These are phyloP conservation scores for Auricularia cornea DNA, from an alignment of 768 basidiomycete species.

Conservation along the genomic window DNA sequence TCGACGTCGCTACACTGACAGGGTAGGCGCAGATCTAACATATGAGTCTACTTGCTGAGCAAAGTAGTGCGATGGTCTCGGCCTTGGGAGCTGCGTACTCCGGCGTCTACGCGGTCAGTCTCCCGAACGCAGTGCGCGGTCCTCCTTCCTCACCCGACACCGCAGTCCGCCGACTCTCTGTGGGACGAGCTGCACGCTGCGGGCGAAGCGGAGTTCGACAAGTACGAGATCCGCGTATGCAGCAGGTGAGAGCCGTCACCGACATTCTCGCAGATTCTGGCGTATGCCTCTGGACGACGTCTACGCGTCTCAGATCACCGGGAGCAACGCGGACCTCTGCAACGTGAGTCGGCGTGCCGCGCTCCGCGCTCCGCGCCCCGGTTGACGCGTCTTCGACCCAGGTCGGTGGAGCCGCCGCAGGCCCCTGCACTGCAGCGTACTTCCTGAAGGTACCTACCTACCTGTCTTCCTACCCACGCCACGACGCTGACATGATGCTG, in stretches of 20 bases:
- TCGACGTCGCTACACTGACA: constrained; percentile 85
- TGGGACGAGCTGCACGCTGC: constrained; percentile 64
- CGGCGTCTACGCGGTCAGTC: constrained; percentile 63
- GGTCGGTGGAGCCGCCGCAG: constrained; percentile 66
- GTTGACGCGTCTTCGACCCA: constrained; percentile 17
- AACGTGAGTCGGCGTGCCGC: constrained; percentile 47
- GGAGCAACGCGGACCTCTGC: constrained; percentile 73
- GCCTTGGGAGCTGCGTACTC: constrained; percentile 71
- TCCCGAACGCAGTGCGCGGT: background rate
- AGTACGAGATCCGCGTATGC: background rate
- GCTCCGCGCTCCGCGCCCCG: background rate
- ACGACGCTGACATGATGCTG: background rate
- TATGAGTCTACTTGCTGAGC: background rate
- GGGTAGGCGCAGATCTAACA: constrained; percentile 35
- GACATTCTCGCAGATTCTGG: constrained; percentile 49
- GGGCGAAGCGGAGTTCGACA: constrained; percentile 67
- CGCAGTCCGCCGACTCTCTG: constrained; percentile 61
- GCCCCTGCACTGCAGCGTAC: constrained; percentile 72
- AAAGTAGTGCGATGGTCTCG: constrained; percentile 53
- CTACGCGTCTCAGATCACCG: constrained; percentile 66
- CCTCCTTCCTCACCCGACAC: background rate
- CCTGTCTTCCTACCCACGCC: background rate
- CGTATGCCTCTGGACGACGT: constrained; percentile 83
- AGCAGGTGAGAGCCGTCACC: background rate
- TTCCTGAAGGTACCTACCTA: constrained; percentile 54